Evolutionary conservation across 2,329 filamentous ascomycete genomes (phyloP).

Genomic region (Colletotrichum noveboracense): DNA sequence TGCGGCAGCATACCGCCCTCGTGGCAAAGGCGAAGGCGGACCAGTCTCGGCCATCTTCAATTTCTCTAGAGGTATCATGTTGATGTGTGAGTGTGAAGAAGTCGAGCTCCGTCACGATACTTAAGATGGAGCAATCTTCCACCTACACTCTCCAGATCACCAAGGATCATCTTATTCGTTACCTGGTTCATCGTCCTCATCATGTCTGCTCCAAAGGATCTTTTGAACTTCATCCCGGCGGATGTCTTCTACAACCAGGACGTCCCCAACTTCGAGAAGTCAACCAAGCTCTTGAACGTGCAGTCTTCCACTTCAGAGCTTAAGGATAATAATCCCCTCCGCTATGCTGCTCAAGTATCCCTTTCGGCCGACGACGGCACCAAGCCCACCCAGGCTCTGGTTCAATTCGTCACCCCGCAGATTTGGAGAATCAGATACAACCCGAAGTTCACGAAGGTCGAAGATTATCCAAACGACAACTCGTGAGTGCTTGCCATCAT

Average conservation of each 20-base stretch:
- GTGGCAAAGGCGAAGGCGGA: fast-evolving
- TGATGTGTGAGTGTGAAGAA: too few relatives aligned
- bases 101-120: not conserved
- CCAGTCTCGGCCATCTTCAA: not conserved
- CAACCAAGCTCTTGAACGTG: fast-evolving
- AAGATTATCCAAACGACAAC: too few relatives aligned
- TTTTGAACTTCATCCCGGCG: not conserved
- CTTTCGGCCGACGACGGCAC: too few relatives aligned
- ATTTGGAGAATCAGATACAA: not conserved
- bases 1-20: not conserved
- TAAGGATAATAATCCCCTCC: not conserved
- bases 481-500: too few relatives aligned
- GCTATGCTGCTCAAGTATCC: not conserved
- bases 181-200: not conserved
- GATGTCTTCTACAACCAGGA: not conserved
- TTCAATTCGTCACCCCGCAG: not conserved
- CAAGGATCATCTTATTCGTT: not conserved
- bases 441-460: not conserved
- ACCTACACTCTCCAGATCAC: fast-evolving
- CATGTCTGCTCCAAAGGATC: not conserved
- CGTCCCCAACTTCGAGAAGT: not conserved
- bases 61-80: not conserved
- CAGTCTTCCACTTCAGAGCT: not conserved
- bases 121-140: not conserved
- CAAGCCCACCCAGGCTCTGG: too few relatives aligned